Conservation (phyloP, 2,329 filamentous ascomycete species). For the Xylaria polymorpha region DNA sequence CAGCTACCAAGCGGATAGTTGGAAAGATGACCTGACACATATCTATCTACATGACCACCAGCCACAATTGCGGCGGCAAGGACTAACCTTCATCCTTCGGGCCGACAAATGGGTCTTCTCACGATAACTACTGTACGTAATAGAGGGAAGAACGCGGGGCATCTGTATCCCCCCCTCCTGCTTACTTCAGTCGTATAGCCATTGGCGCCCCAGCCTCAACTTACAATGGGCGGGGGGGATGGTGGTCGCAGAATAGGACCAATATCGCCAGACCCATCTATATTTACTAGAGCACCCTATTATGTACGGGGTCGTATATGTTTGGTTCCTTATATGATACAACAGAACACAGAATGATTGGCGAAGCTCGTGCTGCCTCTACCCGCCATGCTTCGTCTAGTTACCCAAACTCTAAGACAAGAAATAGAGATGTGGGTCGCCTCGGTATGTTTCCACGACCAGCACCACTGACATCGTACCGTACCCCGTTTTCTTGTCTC, state of each 20-base stretch:
- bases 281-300: neutral
- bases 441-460: constrained; percentile 24
- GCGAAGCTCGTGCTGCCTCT: neutral
- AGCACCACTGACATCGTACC: neutral
- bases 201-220: neutral
- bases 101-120: neutral
- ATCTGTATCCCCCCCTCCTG: neutral
- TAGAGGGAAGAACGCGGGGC: neutral
- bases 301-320: neutral
- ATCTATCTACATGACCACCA: too few relatives aligned
- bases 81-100: constrained; percentile 4
- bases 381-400: constrained; percentile 1
- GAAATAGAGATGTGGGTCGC: constrained; percentile 25
- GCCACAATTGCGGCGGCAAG: constrained; percentile 7
- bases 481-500: constrained; percentile 23
- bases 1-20: neutral
- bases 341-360: neutral
- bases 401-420: constrained; percentile 1
- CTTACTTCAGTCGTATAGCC: too few relatives aligned
- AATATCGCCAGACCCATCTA: constrained; percentile 13
- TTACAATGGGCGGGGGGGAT: neutral
- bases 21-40: too few relatives aligned
- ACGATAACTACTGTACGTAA: constrained; percentile 4
- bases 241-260: neutral
- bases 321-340: neutral